These are phyloP conservation scores for Hordeum marinum DNA, from an alignment of 176 grass and related monocot genomes.

Conservation along the genomic window DNA sequence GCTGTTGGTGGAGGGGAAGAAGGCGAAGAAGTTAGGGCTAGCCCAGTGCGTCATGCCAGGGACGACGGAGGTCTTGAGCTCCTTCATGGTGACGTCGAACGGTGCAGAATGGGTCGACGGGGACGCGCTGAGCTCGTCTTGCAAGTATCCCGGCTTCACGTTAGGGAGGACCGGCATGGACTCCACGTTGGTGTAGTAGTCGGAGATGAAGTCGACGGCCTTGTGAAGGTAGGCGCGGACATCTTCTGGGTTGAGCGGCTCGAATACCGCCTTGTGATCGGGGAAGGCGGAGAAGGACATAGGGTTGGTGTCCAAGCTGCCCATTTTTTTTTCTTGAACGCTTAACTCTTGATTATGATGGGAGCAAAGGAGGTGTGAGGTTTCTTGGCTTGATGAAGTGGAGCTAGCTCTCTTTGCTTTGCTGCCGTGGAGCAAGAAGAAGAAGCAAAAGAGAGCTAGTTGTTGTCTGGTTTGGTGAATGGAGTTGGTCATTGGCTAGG, in stretches of 20 bases:
- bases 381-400: too few relatives aligned
- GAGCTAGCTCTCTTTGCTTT: too few relatives aligned
- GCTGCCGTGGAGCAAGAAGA: too few relatives aligned
- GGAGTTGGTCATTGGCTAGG: too few relatives aligned
- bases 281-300: not conserved
- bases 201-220: not conserved
- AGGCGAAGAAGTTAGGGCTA: not conserved
- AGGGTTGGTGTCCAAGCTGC: not conserved
- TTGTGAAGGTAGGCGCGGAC: not conserved
- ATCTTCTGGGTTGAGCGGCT: not conserved
- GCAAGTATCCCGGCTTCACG: not conserved
- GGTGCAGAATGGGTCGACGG: not conserved
- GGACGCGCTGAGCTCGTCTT: not conserved
- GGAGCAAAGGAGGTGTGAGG: not conserved
- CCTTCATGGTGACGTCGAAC: not conserved
- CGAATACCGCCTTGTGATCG: not conserved
- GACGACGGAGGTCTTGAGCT: not conserved
- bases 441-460: too few relatives aligned
- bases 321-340: not conserved
- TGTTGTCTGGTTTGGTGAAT: too few relatives aligned
- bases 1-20: not conserved
- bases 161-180: not conserved
- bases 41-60: conserved; percentile 4
- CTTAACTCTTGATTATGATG: not conserved
- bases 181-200: not conserved